These are phyloP conservation scores for Penicillium polonicum DNA, from an alignment of 2,329 filamentous ascomycete species.

Conservation along the genomic window DNA sequence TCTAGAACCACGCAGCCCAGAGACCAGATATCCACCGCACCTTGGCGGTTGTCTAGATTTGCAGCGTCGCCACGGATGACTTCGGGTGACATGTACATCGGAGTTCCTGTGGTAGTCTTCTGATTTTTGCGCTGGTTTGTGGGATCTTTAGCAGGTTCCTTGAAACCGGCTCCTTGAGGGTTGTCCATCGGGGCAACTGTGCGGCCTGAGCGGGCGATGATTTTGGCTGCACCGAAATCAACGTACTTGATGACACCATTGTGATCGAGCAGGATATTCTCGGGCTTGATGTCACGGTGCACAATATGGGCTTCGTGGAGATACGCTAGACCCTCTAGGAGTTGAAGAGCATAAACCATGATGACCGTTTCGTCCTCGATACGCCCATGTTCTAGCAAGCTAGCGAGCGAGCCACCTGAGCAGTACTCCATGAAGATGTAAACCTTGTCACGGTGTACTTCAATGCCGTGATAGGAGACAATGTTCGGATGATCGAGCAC, in stretches of 20 bases:
- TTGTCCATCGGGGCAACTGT: constrained; percentile 70
- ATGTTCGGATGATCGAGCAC: constrained; percentile 96
- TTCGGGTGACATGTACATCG: constrained; percentile 99
- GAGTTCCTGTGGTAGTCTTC: constrained; percentile 93
- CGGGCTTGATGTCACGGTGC: constrained; percentile 96
- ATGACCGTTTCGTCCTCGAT: constrained; percentile 98
- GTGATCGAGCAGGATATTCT: constrained; percentile 95
- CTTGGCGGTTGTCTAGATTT: constrained; percentile 71
- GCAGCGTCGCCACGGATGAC: constrained; percentile 87
- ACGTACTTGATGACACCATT: constrained; percentile 99
- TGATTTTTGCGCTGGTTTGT: constrained; percentile 56
- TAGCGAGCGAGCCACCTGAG: constrained; percentile 87
- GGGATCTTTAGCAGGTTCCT: constrained; percentile 33
- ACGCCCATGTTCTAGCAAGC: constrained; percentile 86
- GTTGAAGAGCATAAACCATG: constrained; percentile 91
- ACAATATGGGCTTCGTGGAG: constrained; percentile 89
- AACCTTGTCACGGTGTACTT: constrained; percentile 97
- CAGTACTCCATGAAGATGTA: constrained; percentile 99
- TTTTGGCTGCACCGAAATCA: constrained; percentile 95
- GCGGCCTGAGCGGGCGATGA: constrained; percentile 89
- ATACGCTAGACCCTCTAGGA: constrained; percentile 90
- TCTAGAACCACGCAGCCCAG: constrained; percentile 94
- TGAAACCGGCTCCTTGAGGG: constrained; percentile 48
- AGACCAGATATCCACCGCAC: constrained; percentile 93
- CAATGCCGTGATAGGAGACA: constrained; percentile 95